These are phyloP conservation scores for Cryoendolithus antarcticus DNA, from an alignment of 2,329 filamentous ascomycete genomes.

Conservation along the genomic window DNA sequence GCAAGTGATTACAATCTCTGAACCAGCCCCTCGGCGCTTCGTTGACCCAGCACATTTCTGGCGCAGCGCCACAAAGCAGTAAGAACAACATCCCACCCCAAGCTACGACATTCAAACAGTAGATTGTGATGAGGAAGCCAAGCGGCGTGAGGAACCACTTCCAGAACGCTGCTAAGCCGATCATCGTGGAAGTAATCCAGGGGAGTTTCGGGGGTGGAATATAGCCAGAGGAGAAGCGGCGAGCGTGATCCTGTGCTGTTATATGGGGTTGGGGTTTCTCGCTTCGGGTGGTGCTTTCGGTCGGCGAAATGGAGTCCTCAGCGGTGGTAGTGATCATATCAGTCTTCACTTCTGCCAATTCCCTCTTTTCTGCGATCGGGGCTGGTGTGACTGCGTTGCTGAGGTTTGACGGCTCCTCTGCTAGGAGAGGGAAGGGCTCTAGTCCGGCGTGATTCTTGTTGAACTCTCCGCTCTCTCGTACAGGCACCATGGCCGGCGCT, in stretches of 20 bases:
- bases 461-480: background rate
- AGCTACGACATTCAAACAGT: conserved; percentile 69
- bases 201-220: conserved; percentile 22
- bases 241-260: too few relatives aligned
- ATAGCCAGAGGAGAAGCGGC: too few relatives aligned
- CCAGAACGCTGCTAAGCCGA: conserved; percentile 52
- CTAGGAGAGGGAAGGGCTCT: background rate
- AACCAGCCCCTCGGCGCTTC: conserved; percentile 7
- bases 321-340: conserved; percentile 18
- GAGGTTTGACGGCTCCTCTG: background rate
- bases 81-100: conserved; percentile 90
- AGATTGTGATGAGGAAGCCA: conserved; percentile 66
- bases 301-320: conserved; percentile 20
- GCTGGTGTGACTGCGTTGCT: background rate
- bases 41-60: conserved; percentile 56
- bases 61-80: conserved; percentile 60
- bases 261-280: too few relatives aligned
- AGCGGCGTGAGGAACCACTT: conserved; percentile 61
- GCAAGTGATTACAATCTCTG: conserved; percentile 21
- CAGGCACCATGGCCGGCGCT: background rate
- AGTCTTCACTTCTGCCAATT: background rate
- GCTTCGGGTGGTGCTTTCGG: too few relatives aligned
- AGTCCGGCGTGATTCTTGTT: background rate
- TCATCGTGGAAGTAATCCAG: conserved; percentile 45
- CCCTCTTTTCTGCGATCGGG: background rate